These are phyloP conservation scores for Linum trigynum DNA, from an alignment of 345 rosid genomes.

Conservation along the genomic window DNA sequence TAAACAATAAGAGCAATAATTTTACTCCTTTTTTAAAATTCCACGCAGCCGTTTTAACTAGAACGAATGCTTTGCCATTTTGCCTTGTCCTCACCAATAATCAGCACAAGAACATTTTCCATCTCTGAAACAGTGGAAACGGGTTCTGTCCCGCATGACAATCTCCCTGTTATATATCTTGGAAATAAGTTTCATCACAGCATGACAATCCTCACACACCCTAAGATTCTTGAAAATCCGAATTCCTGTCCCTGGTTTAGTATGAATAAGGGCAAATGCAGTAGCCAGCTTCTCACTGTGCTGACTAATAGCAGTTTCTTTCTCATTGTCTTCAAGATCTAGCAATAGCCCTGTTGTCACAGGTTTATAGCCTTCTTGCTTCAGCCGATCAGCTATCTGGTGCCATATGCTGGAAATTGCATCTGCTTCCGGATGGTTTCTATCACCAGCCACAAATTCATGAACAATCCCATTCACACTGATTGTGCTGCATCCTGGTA, in stretches of 20 bases:
- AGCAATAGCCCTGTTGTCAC: conserved; percentile 25
- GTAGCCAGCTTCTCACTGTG: conserved; percentile 65
- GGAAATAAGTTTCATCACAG: conserved; percentile 45
- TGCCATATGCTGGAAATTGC: conserved; percentile 38
- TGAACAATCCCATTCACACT: conserved; percentile 43
- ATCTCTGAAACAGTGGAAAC: conserved; percentile 48
- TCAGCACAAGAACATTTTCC: conserved; percentile 50
- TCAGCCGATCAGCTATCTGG: conserved; percentile 25
- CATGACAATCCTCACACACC: conserved; percentile 57
- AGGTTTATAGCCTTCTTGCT: conserved; percentile 43
- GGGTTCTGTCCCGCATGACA: conserved; percentile 50
- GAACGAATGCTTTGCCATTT: background rate
- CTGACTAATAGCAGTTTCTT: conserved; percentile 42
- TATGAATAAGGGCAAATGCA: conserved; percentile 47
- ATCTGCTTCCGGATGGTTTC: conserved; percentile 34
- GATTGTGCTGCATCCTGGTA: conserved; percentile 58
- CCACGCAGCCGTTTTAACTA: background rate
- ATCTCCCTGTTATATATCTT: conserved; percentile 41
- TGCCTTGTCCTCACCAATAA: conserved; percentile 37
- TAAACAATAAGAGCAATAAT: conserved; percentile 8
- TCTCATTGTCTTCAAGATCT: conserved; percentile 41
- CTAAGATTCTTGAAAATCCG: conserved; percentile 56
- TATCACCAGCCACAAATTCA: conserved; percentile 50
- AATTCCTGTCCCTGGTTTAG: conserved; percentile 33
- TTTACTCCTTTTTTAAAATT: background rate